Evolutionary conservation across 371 early-diverging fungal genomes (phyloP), one percentile per base, ranked within the genome.

Genomic region (Mortierella sp.): DNA sequence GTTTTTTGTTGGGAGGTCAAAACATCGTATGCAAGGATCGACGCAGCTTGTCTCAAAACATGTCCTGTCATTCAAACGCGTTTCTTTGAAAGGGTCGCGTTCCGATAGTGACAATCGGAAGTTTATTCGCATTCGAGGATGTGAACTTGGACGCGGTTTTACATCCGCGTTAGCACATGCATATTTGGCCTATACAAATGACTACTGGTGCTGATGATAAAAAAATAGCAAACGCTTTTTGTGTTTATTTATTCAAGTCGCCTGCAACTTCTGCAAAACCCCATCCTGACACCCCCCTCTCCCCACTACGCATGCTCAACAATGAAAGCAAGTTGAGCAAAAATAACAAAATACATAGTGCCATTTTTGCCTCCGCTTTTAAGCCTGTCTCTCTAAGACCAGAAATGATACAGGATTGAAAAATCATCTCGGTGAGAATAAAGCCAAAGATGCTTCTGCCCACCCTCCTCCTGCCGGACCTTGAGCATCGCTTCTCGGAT

Each of bases 391-490:
- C 49, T 63, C 72, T 72, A 81, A 1, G 81, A 84, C 84, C 84
- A 84, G 43, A 78, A 84, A 70, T 84, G 78, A 68, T 84, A 84
- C n/a, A 84, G 71, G 18, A 84, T 84, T n/a, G 84, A 84, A 73
- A 84, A 92, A 58, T 96, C 94, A 83, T 94, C 94, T 71, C 92
- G 91, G 76, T 92, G 91, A 0, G 95, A 92, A 83, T 95, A 95
- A 18, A 96, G 88, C 96, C 96, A 96, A 10, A 95, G 91, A 76
- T 91, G 92, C 73, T 86, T 89, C 46, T 90, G 91, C 38, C 91
- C 91, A 21, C 83, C 79, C 24, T 84, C 81, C n/a, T 91, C 89
- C 63, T 91, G 88, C 55, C 93, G 91, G 6, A 91, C 78, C 80
- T 93, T 91, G 76, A 89, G 82, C 77, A 88, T 82, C n/a, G 89